Base-by-base conservation (phyloP, 768 basidiomycete species). In the Plicaturopsis crispa region DNA sequence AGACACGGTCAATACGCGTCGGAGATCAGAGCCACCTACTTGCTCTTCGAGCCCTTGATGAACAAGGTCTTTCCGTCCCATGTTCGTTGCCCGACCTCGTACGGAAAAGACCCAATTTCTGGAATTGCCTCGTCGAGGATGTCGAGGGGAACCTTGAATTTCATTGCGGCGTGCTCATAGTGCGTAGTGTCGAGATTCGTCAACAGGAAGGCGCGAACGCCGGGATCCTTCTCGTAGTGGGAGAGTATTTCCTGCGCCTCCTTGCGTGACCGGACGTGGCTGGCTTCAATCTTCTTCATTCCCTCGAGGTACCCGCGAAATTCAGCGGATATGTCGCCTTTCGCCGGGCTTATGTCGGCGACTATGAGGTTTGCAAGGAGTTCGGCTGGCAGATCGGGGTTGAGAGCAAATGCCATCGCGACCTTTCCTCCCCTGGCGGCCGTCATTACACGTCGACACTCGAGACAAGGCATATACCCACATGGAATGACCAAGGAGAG, bases 401-500 rank as follows among this genome's bases (percentile, higher is more conserved):
- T 47, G 55, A 70, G 13, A 80, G 84, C 84, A 12, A 81, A 61
- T 1, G 78, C 52, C 83, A 87, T 85, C 0, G 83, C 83, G 3
- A 75, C 79, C 54, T 90, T 92, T 16, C 87, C 90, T 36, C 90
- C 90, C 87, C 86, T 90, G 16, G 22, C 6, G 3, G 6, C n/a
- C 26, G 5, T 14, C 40, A 17, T 31, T 5, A 35, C 17, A 19
- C 17, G n/a, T 5, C 4, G 16, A 12, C 10, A 31, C 26, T 10
- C 16, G n/a, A 16, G 22, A 16, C 24, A 18, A 13, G 22, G 13
- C 24, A 17, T 19, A 16, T 2, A 63, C 83, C 39, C 47, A 90
- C 91, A 94, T 92, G 2, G 90, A 93, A 55, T 94, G 92, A 0
- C 92, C 92, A 3, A 94, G 63, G 4, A 96, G 67, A 2, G 84